Conservation (phyloP, 176 grass and related monocot species). For the Eremochloa ophiuroides region DNA sequence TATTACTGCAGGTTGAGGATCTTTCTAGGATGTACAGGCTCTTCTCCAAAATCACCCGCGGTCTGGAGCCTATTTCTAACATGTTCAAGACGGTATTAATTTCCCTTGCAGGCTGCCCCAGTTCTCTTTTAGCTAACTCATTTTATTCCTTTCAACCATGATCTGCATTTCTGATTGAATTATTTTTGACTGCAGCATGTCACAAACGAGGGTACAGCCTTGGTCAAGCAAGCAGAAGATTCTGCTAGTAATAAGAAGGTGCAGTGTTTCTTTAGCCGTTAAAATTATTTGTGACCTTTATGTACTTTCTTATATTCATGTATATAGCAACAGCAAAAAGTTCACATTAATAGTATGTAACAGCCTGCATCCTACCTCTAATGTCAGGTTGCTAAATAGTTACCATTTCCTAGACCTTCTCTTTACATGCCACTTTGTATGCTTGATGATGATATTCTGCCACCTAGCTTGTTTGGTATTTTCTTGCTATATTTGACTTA, state of each 20-base stretch:
- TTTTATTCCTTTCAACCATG: background rate
- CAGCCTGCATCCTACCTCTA: background rate
- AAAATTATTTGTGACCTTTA: too few species aligned
- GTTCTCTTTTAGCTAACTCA: background rate
- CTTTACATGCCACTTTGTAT: background rate
- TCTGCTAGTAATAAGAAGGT: slow-evolving; percentile 95
- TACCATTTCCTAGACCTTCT: too few species aligned
- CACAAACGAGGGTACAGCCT: slow-evolving; percentile 65
- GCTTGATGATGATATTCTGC: background rate
- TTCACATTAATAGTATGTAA: background rate
- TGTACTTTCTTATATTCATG: too few species aligned
- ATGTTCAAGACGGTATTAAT: slow-evolving; percentile 85
- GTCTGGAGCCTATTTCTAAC: slow-evolving; percentile 84
- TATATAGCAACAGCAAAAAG: background rate
- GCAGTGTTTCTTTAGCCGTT: background rate
- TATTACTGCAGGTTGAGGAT: slow-evolving; percentile 64
- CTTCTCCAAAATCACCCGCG: slow-evolving; percentile 75
- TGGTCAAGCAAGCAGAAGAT: slow-evolving; percentile 98
- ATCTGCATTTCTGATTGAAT: slow-evolving; percentile 10
- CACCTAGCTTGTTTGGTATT: background rate
- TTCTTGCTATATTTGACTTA: background rate
- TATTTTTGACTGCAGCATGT: slow-evolving; percentile 63
- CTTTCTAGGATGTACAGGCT: slow-evolving; percentile 90
- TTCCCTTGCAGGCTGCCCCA: background rate
- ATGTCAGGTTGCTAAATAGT: background rate